Percentiles rank a stretch among this genome's conserved stretches.
These are phyloP conservation scores for Mychonastes homosphaera DNA, from an alignment of 139 green algal genomes.

Conservation along the genomic window DNA sequence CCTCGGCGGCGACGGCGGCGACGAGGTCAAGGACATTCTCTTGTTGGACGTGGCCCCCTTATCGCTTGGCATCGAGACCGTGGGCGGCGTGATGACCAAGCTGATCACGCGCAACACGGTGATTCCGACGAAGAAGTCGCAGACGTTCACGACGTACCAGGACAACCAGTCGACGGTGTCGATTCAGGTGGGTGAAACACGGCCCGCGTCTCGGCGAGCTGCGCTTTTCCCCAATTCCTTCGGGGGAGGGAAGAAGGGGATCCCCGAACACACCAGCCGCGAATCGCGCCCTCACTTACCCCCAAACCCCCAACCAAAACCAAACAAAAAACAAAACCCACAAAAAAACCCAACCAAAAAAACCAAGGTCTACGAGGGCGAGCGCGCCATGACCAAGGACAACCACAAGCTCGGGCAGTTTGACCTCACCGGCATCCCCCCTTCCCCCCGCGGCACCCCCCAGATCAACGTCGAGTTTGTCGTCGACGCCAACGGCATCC, in stretches of 20 bases:
- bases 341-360: too few species aligned
- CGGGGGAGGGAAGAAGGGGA: too few species aligned
- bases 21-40: slow-evolving; percentile 66
- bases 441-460: slow-evolving; percentile 65
- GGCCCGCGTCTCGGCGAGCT: too few species aligned
- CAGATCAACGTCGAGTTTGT: slow-evolving; percentile 67
- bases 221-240: too few species aligned
- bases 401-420: slow-evolving; percentile 90
- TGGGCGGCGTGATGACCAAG: slow-evolving; percentile 88
- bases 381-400: slow-evolving; percentile 90
- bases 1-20: slow-evolving; percentile 28
- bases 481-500: slow-evolving; percentile 87
- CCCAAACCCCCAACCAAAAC: too few species aligned
- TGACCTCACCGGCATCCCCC: slow-evolving; percentile 80
- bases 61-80: slow-evolving; percentile 87
- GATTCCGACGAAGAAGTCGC: slow-evolving; percentile 94
- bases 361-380: slow-evolving; percentile 82
- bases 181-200: slow-evolving; percentile 61
- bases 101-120: slow-evolving; percentile 85
- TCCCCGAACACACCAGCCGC: too few species aligned
- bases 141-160: slow-evolving; percentile 98
- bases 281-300: too few species aligned
- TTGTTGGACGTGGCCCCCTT: slow-evolving; percentile 78
- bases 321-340: too few species aligned
- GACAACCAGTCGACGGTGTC: slow-evolving; percentile 89